These are phyloP conservation scores for Sarcomyxa edulis DNA, from an alignment of 768 basidiomycete genomes.

Conservation along the genomic window DNA sequence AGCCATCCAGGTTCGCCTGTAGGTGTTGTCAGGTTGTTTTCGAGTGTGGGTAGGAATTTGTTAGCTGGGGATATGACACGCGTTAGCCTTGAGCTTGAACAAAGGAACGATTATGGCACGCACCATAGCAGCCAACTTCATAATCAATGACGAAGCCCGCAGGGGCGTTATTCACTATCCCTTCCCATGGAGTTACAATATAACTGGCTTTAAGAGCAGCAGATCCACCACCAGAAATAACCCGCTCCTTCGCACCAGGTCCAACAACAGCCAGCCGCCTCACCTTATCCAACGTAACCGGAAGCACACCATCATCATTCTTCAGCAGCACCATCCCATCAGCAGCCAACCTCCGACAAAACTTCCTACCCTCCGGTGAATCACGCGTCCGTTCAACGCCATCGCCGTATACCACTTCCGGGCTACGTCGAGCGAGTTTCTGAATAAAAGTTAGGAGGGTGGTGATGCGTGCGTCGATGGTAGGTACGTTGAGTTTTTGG, in stretches of 20 bases:
- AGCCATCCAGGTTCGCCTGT: conserved; percentile 67
- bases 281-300: conserved; percentile 35
- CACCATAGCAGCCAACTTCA: too few relatives aligned
- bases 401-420: conserved; percentile 6
- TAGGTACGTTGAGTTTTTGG: conserved; percentile 1
- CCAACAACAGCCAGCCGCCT: conserved; percentile 52
- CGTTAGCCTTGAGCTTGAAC: too few relatives aligned
- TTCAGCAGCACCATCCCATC: conserved; percentile 57
- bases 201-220: conserved; percentile 48
- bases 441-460: conserved; percentile 4
- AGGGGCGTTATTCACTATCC: too few relatives aligned
- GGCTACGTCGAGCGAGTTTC: background rate
- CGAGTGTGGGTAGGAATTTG: conserved; percentile 46
- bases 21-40: conserved; percentile 35
- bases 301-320: conserved; percentile 44
- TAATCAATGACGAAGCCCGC: too few relatives aligned
- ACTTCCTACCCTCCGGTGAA: conserved; percentile 38
- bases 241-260: conserved; percentile 48
- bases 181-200: conserved; percentile 52
- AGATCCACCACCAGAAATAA: conserved; percentile 57
- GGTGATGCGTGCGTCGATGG: conserved; percentile 4
- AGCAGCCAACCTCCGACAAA: conserved; percentile 46
- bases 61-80: too few relatives aligned
- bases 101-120: too few relatives aligned
- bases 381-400: conserved; percentile 33